Base-by-base conservation (phyloP, 768 basidiomycete genomes). In the Rhizopogon vinicolor region DNA sequence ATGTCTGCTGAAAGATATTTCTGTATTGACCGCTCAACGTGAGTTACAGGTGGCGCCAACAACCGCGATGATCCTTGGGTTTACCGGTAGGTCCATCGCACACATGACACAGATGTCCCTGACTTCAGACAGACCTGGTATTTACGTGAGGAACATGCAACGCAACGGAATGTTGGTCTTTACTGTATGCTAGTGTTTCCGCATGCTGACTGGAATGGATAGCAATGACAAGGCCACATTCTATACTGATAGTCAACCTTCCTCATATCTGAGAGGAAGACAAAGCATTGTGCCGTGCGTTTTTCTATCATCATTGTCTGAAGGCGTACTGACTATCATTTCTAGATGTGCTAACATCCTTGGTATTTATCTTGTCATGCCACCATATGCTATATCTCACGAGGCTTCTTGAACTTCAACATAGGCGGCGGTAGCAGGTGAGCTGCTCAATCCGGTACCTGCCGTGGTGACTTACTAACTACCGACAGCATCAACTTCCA, bases 1-100 rank as follows among this genome's bases (percentile, higher is more conserved):
- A 53, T 19, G 67, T 31, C 22, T 16, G 43, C 33, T 58, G 5
- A 44, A 12, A 18, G 13, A n/a, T 29, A 33, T 41, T 16, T 41
- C 18, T 33, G 28, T 13, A 51, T 45, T 37, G 28, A 39, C 19
- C 1, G 7, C 22, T 59, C 45, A 28, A 43, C 48, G 3, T 39
- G n/a, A 12, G 25, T 22, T 43, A 28, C 33, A 85, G 84, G 76
- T 52, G 85, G 86, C 55, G 81, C 82, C 18, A 86, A 86, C 74
- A 87, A 87, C 70, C 75, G 83, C 13, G 85, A 86, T 60, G 86
- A 87, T 58, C 86, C 85, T 43, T 87, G 84, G 85, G 86, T 88
- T 49, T 87, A 87, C 66, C 73, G 83, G 78, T 78, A 60, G 37
- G 68, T 37, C 40, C 43, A 16, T 35, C 1, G 3, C 39, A 5